Percentiles rank a stretch among this genome's conserved stretches.
Conservation (phyloP, 2,329 filamentous ascomycete genomes). For the Xylaria sp. region DNA sequence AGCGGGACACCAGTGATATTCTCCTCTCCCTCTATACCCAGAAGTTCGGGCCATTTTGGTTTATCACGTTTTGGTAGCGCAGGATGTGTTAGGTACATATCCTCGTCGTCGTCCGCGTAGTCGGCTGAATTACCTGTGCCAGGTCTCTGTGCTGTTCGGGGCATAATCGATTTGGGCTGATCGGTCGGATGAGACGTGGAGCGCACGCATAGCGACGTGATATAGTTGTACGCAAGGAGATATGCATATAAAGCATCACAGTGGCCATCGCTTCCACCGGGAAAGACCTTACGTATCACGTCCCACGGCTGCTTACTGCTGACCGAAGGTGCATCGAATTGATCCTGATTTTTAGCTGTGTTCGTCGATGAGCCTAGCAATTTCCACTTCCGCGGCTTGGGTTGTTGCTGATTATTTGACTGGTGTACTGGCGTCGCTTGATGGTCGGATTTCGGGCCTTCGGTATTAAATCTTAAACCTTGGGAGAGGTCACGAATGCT, state of each 20-base stretch:
- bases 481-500: constrained; percentile 67
- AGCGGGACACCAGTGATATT: constrained; percentile 20
- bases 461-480: constrained; percentile 58
- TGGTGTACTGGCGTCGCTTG: constrained; percentile 28
- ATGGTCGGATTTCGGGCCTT: constrained; percentile 39
- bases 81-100: constrained; percentile 22
- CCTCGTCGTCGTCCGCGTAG: constrained; percentile 17
- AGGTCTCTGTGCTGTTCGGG: constrained; percentile 14
- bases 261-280: constrained; percentile 63
- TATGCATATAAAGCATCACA: constrained; percentile 70
- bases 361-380: constrained; percentile 40
- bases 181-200: constrained; percentile 28
- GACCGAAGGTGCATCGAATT: neutral
- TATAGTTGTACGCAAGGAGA: constrained; percentile 69
- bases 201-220: constrained; percentile 54
- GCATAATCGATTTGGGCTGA: constrained; percentile 18
- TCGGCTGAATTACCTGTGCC: constrained; percentile 17
- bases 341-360: constrained; percentile 19
- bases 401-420: constrained; percentile 37
- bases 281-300: constrained; percentile 64
- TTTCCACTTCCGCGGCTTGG: constrained; percentile 44
- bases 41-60: constrained; percentile 56
- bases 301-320: constrained; percentile 53
- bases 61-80: constrained; percentile 19
- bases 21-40: constrained; percentile 55